Conservation (phyloP, 2,329 filamentous ascomycete species). For the Penicillium sp. region DNA sequence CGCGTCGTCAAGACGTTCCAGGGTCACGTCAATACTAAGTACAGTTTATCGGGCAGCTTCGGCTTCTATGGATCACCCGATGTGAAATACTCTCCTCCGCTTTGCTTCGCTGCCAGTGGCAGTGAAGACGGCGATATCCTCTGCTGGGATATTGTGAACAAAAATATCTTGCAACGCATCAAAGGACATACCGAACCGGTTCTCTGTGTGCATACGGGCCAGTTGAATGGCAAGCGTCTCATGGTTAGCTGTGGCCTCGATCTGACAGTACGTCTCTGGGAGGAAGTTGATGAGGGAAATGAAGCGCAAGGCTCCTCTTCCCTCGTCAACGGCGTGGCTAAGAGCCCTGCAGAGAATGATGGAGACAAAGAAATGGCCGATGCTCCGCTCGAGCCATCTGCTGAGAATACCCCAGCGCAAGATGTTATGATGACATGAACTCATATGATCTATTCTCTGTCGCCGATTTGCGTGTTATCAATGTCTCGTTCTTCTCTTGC, state of each 20-base stretch:
- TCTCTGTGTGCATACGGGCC: conserved; percentile 63
- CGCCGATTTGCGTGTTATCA: neutral
- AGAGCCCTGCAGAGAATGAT: neutral
- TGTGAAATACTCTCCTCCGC: conserved; percentile 36
- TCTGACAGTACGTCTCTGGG: conserved; percentile 65
- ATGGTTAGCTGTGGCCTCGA: conserved; percentile 68
- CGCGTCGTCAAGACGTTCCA: conserved; percentile 96
- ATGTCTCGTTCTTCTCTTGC: conserved; percentile 2
- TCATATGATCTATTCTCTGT: neutral
- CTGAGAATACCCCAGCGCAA: conserved; percentile 18
- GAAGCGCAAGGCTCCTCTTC: neutral
- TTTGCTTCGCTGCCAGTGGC: conserved; percentile 73
- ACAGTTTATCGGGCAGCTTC: conserved; percentile 83
- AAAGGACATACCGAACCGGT: conserved; percentile 63
- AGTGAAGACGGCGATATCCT: conserved; percentile 86
- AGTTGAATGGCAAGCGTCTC: conserved; percentile 50
- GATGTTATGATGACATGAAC: conserved; percentile 23
- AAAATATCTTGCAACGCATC: conserved; percentile 74
- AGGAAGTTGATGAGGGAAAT: conserved; percentile 40
- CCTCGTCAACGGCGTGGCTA: conserved; percentile 1
- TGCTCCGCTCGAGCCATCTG: conserved; percentile 14
- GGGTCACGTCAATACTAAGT: conserved; percentile 82
- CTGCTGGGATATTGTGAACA: conserved; percentile 88
- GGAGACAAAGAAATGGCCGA: conserved; percentile 26
- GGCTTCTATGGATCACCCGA: conserved; percentile 62